Base-by-base conservation (phyloP, 208 protist genomes). In the Leishmania major region DNA sequence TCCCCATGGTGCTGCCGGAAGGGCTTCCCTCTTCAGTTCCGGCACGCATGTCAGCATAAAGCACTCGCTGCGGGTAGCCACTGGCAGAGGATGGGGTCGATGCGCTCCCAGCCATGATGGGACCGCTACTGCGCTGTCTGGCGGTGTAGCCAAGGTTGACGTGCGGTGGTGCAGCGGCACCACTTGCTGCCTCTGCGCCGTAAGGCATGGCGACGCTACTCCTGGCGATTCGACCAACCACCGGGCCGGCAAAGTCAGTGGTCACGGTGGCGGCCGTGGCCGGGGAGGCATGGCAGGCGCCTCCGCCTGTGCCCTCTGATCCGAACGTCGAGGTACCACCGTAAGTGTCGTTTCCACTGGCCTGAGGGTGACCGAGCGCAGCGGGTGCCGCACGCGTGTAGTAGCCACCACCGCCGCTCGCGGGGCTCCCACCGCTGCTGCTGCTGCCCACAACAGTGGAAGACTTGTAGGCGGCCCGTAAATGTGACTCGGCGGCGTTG, bases 401-500 rank as follows among this genome's bases (percentile, higher is more conserved):
- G 35, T 77, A 49, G 31, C 31, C 51, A 31, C 43, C 25, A 37
- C 70, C 70, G 51, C 73, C 13, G 49, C 8, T 60, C 15, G 51
- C 73, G 57, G 25, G 51, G 74, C 35, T 60, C 25, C 5, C 47
- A 75, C 35, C 43, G 51, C 43, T 45, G 35, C 47, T 31, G 62
- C 78, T 69, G 78, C 49, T 64, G 75, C 67, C 67, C 17, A 35
- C 64, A 43, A 22, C 77, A 35, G 43, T 78, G 70, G 64, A 22
- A 4, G 55, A 45, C 69, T 78, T 79, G 70, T 80, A 71, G 28
- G 84, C 81, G 47, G 72, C 47, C 35, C 80, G 85, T 17, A 84
- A 70, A 17, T 83, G 67, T 13, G 85, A 80, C 77, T 96, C 91
- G 22, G 80, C 88, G 0, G 85, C 80, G 67, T 96, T 89, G 25